phyloP scores from a whole-genome alignment of 768 basidiomycete species.

The Hortiboletus campestris region DNA sequence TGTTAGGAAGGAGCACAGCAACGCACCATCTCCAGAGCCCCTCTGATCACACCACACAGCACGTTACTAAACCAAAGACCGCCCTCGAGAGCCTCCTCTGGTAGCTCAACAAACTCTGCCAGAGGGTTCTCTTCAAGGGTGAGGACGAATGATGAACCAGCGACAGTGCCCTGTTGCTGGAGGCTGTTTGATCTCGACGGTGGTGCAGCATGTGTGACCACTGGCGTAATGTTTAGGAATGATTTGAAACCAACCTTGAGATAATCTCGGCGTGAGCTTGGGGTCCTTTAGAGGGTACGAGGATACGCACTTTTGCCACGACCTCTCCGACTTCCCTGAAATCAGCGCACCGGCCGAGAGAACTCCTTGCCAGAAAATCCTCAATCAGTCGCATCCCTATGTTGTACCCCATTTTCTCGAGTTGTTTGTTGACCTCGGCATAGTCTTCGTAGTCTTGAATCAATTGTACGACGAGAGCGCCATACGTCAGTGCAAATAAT shows the following conservation, averaged over 20 bases:
- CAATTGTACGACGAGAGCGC: slow-evolving; percentile 95
- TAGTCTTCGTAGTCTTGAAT: slow-evolving; percentile 99
- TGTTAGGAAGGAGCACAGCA: neutral
- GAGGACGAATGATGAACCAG: slow-evolving; percentile 71
- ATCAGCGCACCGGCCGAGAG: slow-evolving; percentile 87
- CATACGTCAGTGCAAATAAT: slow-evolving; percentile 94
- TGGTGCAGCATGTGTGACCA: slow-evolving; percentile 64
- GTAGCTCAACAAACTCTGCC: slow-evolving; percentile 95
- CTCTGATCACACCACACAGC: slow-evolving; percentile 88
- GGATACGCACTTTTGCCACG: slow-evolving; percentile 73
- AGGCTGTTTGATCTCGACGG: slow-evolving; percentile 47
- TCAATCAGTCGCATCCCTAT: slow-evolving; percentile 96
- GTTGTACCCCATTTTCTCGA: slow-evolving; percentile 99
- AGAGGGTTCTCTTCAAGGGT: slow-evolving; percentile 95
- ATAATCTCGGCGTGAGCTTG: neutral
- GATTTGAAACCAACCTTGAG: slow-evolving; percentile 94
- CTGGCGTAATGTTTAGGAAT: slow-evolving; percentile 90
- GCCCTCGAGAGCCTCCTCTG: slow-evolving; percentile 88
- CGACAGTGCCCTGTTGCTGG: slow-evolving; percentile 39
- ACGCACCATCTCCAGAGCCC: slow-evolving; percentile 93
- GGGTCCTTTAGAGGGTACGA: neutral
- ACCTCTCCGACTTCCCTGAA: slow-evolving; percentile 96
- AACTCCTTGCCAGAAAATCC: slow-evolving; percentile 92
- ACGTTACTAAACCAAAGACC: slow-evolving; percentile 98
- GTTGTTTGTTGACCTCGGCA: slow-evolving; percentile 89